Percentiles rank a stretch among this genome's conserved stretches.
phyloP scores from a whole-genome alignment of 2,329 filamentous ascomycete genomes.

The Alternaria incomplexa region DNA sequence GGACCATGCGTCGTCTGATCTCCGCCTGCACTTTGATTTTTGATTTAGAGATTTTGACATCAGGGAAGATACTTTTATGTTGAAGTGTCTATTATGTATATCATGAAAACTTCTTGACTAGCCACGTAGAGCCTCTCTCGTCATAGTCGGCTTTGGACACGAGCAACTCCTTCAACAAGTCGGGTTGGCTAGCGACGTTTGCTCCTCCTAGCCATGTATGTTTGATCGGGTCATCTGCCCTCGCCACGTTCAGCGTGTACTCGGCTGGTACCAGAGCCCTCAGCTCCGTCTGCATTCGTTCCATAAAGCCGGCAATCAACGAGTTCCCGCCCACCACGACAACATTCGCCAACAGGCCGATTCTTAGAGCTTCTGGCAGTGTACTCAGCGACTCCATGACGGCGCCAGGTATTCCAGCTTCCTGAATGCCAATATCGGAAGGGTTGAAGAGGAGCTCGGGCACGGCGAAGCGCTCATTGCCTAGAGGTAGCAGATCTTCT shows the following conservation, averaged over 20 bases:
- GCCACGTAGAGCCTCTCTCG: slow-evolving; percentile 78
- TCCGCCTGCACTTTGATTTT: background rate
- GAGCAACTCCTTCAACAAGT: slow-evolving; percentile 67
- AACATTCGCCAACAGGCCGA: slow-evolving; percentile 83
- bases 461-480: slow-evolving; percentile 89
- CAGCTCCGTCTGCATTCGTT: slow-evolving; percentile 76
- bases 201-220: slow-evolving; percentile 89
- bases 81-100: background rate
- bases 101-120: slow-evolving; percentile 70
- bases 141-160: slow-evolving; percentile 93
- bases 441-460: slow-evolving; percentile 91
- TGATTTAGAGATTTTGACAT: background rate
- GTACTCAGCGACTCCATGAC: slow-evolving; percentile 77
- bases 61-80: background rate
- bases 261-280: slow-evolving; percentile 57
- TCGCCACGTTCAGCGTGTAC: slow-evolving; percentile 37
- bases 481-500: slow-evolving; percentile 84
- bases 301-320: slow-evolving; percentile 78
- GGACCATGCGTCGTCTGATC: background rate
- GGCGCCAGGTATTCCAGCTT: slow-evolving; percentile 82
- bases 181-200: slow-evolving; percentile 71
- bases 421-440: slow-evolving; percentile 80
- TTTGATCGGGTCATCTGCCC: slow-evolving; percentile 77
- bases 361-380: slow-evolving; percentile 83
- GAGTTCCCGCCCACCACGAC: slow-evolving; percentile 88